Base-by-base conservation (phyloP, 2,329 filamentous ascomycete species). In the Penicillium sp. region DNA sequence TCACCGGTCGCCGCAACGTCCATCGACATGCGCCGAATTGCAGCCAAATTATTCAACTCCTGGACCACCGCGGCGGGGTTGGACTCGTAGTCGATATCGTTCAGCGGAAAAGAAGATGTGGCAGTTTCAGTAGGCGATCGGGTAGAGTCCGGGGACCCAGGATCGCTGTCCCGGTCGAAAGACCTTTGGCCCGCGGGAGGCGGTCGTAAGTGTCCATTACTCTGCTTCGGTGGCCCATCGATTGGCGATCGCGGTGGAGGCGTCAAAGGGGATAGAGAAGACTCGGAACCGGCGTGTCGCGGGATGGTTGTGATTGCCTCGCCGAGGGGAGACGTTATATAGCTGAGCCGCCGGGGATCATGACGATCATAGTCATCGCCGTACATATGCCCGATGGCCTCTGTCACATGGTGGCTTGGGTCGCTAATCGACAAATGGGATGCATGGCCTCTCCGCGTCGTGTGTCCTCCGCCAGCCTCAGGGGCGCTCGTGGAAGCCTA, bases 21-120 rank as follows among this genome's bases (percentile, higher is more conserved):
- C 92, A 97, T 96, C 20, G 93, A 96, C 88, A 97, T 91, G 65
- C 93, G 87, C 67, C 93, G 86, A 63, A 97, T 85, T 2, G 93
- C 93, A 75, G 96, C 92, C 61, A 97, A 79, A 71, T 96, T 97
- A 80, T 90, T 96, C 68, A 97, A 80, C 78, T 97, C 93, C 78
- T 96, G 91, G 28, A 92, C 92, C 60, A 97, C 91, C 62, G 93
- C 92, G 60, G 88, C 92, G 0, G 93, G 90, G 70, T 94, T 90
- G 63, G 92, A 92, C 74, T 96, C 94, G 75, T 95, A 95, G 71
- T 93, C 91, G 63, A 96, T 85, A 67, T 94, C 87, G 69, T 93
- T 94, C 64, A 94, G 85, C 53, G 90, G 88, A 56, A 90, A 87
- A 61, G 87, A 87, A 52, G 84, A 80, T 57, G 80, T 85, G 57